Conservation (phyloP, 2,329 filamentous ascomycete species). For the Sarocladiaceae sp. region DNA sequence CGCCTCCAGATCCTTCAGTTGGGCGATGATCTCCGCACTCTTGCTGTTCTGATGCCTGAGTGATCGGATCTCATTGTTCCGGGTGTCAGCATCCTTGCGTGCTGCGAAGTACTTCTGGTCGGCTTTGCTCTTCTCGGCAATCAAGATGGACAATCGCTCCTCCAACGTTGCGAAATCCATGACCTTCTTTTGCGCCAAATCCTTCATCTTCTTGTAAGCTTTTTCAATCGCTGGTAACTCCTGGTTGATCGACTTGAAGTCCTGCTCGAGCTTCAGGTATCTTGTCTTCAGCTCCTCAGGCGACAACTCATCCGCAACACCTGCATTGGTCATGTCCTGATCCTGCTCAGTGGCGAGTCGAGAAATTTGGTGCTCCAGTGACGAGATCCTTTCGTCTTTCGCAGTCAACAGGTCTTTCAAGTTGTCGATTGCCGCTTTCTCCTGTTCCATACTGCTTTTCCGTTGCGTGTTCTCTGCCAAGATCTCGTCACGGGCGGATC, state of each 20-base stretch:
- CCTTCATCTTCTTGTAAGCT: slow-evolving; percentile 86
- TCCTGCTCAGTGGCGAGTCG: slow-evolving; percentile 55
- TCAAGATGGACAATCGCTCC: slow-evolving; percentile 69
- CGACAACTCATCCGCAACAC: slow-evolving; percentile 53
- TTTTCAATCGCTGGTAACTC: slow-evolving; percentile 87
- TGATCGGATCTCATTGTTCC: slow-evolving; percentile 74
- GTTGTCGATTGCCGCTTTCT: slow-evolving; percentile 64
- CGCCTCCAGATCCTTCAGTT: slow-evolving; percentile 85
- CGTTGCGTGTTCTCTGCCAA: slow-evolving; percentile 75
- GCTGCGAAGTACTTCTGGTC: slow-evolving; percentile 98
- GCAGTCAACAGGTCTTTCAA: slow-evolving; percentile 76
- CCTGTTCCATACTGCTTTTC: slow-evolving; percentile 75
- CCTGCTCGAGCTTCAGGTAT: slow-evolving; percentile 69
- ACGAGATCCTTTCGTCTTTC: slow-evolving; percentile 73
- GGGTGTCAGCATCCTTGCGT: slow-evolving; percentile 87
- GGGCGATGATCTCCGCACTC: slow-evolving; percentile 87
- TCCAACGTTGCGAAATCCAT: slow-evolving; percentile 72
- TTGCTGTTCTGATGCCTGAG: slow-evolving; percentile 81
- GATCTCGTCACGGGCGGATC: slow-evolving; percentile 80
- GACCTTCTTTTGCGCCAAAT: slow-evolving; percentile 81
- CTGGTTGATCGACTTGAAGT: slow-evolving; percentile 79
- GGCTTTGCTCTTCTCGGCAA: slow-evolving; percentile 89
- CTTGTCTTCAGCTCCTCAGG: slow-evolving; percentile 70
- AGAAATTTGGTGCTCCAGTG: slow-evolving; percentile 78
- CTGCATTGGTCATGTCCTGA: slow-evolving; percentile 37